Base-by-base conservation (phyloP, 2,329 filamentous ascomycete species). In the Gaeumannomyces tritici region DNA sequence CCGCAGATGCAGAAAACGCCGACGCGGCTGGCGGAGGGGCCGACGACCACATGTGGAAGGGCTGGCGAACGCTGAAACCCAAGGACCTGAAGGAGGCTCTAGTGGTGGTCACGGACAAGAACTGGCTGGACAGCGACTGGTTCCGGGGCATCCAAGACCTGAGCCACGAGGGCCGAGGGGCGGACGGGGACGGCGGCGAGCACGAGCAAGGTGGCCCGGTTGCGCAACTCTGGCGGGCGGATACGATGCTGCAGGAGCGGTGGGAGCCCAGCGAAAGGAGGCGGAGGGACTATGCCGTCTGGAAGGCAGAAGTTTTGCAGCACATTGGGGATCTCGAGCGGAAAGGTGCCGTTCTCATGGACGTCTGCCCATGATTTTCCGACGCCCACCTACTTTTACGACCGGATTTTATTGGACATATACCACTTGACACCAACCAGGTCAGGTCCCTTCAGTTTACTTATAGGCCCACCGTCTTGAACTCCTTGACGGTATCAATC, bases 241-340 rank as follows among this genome's bases (percentile, higher is more conserved):
- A 86, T 65, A 89, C 86, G 2, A 92, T 92, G 89, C 84, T 93
- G 67, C 89, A 92, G 72, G 86, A 88, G 66, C 81, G 83, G 58
- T 87, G 89, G 68, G 88, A 92, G 69, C 73, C 93, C 67, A 87
- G 86, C 65, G 84, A 87, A 59, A 77, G 80, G 64, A 85, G 84
- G 66, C 79, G 80, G 67, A 77, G 77, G 55, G 84, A 88, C 13
- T 92, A 86, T 70, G 76, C 72, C 57, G 72, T 71, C 24, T 95
- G 90, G 90, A 87, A 87, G 72, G 77, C 79, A 5, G 74, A 72
- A 1, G 81, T 91, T 29, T 68, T 89, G 70, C 75, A 73, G 63
- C 79, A 79, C 66, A 83, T 90, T 63, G 65, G 62, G 55, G 66
- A 62, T 27, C 54, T 70, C 31, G 67, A 33, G 57, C 24, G 6